Conservation (phyloP, 2,329 filamentous ascomycete genomes). For the Ceratocystis albifundus region DNA sequence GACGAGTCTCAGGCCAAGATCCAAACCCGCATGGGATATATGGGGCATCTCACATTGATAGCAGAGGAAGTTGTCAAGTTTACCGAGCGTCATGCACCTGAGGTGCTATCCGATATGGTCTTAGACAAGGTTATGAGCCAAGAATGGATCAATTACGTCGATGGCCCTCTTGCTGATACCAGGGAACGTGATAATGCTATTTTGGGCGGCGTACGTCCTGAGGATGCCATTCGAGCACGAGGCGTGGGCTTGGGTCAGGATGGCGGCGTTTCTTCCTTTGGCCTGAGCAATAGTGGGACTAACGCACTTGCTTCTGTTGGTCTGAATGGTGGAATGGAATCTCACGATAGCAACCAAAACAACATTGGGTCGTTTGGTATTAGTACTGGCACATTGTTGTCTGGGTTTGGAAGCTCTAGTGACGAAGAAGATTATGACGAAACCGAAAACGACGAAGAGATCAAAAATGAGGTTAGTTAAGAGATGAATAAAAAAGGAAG, state of each 20-base stretch:
- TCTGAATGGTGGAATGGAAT: constrained; percentile 63
- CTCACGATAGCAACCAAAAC: constrained; percentile 42
- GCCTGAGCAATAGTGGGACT: constrained; percentile 38
- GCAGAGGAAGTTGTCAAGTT: constrained; percentile 98
- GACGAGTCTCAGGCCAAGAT: constrained; percentile 73
- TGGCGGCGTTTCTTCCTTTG: constrained; percentile 31
- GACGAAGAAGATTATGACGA: constrained; percentile 96
- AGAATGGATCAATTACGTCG: constrained; percentile 90
- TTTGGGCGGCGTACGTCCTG: constrained; percentile 83
- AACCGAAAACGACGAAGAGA: constrained; percentile 60
- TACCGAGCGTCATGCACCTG: constrained; percentile 82
- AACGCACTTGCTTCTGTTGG: constrained; percentile 70
- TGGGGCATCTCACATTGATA: constrained; percentile 94
- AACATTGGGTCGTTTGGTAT: constrained; percentile 63
- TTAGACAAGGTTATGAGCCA: constrained; percentile 79
- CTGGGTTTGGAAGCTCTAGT: constrained; percentile 87
- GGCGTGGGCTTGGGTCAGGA: constrained; percentile 34
- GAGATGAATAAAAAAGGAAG: background rate
- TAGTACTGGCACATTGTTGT: constrained; percentile 63
- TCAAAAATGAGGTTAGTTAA: constrained; percentile 51
- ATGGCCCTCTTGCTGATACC: constrained; percentile 84
- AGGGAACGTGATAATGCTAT: constrained; percentile 97
- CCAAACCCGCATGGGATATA: constrained; percentile 90
- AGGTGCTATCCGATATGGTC: constrained; percentile 71
- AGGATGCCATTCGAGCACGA: constrained; percentile 73